Base-by-base conservation (phyloP, 1,284 basidiomycete species). In the Pyrrhoderma noxium region DNA sequence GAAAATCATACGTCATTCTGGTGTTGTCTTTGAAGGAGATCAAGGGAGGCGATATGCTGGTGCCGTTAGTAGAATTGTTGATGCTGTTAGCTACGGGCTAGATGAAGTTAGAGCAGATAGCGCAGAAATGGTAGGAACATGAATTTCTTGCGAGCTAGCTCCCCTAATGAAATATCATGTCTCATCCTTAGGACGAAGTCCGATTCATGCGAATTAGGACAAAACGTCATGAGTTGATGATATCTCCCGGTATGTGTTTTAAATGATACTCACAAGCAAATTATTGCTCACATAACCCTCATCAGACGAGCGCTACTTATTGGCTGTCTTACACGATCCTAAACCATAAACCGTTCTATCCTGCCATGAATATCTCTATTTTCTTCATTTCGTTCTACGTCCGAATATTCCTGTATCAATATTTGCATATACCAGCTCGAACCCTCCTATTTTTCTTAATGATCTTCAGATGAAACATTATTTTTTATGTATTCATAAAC, bases 201-300 rank as follows among this genome's bases (percentile, higher is more conserved):
- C 77, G 81, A 53, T 92, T 96, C 62, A 81, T 96, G 77, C 74
- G 93, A 47, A 92, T 96, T 67, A 78, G 93, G 46, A 95, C 92
- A 49, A 89, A 82, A 64, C 77, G 86, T 52, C 92, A 96, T 65
- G 93, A 96, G 64, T 74, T 96, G 53, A 90, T 96, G 80, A 93
- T 96, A 56, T 92, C 93, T 2, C 93, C 93, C 54, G 89, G 93
- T 92, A 54, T 41, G 81, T 71, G 34, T 37, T 11, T 46, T 31
- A 43, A 22, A 49, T 19, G 27, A 8, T 45, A 49, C 36, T 36
- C n/a, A 23, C 22, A 59, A 34, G 14, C 38, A 40, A 5, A 40
- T 16, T 38, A 14, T 13, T 21, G 3, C 16, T 49, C 51, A 16
- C 14, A n/a, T n/a, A n/a, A n/a, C n/a, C n/a, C n/a, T 19, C 27